Evolutionary conservation across 495 filamentous ascomycete genomes (phyloP), one percentile per base, ranked within the genome.

Genomic region (Podospora appendiculata): DNA sequence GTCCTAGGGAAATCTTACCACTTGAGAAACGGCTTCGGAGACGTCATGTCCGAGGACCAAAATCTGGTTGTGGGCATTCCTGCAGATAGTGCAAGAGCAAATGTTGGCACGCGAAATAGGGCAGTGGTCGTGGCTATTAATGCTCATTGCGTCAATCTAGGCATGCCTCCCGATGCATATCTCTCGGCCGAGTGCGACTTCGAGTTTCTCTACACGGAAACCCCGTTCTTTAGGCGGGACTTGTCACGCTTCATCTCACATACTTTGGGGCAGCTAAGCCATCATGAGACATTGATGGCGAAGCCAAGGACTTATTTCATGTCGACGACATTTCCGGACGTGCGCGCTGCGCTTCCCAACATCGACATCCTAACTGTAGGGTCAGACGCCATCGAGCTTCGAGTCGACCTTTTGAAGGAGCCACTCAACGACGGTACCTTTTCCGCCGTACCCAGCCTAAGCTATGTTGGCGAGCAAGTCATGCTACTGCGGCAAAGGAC

Each of bases 341-440:
- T 93, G 4, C 85, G 82, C 58, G 83, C 88, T 33, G 87, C 87
- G n/a, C 69, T 91, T 49, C 85, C 88, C 1, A 91, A 90, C 65
- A 73, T 93, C 41, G 86, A 91, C 69, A 89, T 91, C 54, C 70
- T 91, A 13, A 89, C 88, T 6, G 88, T 93, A 6, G 88, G 88
- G 9, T 81, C 87, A 11, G 88, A 93, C 70, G 88, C 86, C 6
- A 82, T 93, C 16, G 88, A 93, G 64, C 77, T 91, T 48, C 80
- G 88, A 45, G 88, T 91, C 10, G 88, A 93, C 66, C 74, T 93
- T 38, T 70, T 93, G 46, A 81, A 86, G 58, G 88, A 93, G 58
- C 83, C 85, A n/a, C 62, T 78, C 6, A 67, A 62, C 18, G 76
- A 84, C 55, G 83, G 76, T 1, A 62, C 65, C 11, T 75, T 74